Evolutionary conservation across 495 filamentous ascomycete species (phyloP).

Genomic region (Thermothielavioides terrestris): DNA sequence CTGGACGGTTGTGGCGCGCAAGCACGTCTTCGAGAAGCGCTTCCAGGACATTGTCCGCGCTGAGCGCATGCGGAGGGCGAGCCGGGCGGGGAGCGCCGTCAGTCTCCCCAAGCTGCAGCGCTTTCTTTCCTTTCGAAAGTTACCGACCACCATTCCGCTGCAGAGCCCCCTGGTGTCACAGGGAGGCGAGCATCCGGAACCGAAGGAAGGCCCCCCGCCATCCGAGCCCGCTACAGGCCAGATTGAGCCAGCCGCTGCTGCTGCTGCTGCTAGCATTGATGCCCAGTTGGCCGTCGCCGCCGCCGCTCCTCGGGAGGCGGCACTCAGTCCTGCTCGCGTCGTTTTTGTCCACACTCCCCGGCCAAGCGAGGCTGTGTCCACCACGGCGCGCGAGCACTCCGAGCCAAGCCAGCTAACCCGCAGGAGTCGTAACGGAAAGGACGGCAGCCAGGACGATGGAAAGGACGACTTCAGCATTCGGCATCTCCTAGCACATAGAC

Average conservation of each 20-base stretch:
- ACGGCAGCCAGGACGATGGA: neutral
- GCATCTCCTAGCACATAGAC: conserved; percentile 22
- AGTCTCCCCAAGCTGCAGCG: conserved; percentile 8
- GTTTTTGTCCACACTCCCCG: conserved; percentile 16
- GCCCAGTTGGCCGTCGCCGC: neutral
- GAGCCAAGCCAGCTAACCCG: neutral
- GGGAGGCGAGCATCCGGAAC: neutral
- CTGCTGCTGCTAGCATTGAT: neutral
- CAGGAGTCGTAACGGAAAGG: neutral
- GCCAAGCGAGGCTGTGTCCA: conserved; percentile 4
- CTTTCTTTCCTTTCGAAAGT: conserved; percentile 9
- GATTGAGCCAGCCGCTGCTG: neutral
- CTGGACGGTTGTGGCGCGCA: conserved; percentile 56
- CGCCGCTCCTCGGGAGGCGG: neutral
- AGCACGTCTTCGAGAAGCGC: conserved; percentile 60
- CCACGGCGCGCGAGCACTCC: neutral
- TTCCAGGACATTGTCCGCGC: conserved; percentile 51
- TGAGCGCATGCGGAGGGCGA: conserved; percentile 29
- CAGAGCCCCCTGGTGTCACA: neutral
- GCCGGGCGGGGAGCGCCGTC: neutral
- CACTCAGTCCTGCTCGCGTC: conserved; percentile 12
- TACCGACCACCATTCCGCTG: neutral
- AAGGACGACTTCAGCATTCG: conserved; percentile 11
- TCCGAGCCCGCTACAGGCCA: neutral
- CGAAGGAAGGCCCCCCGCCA: neutral